Conservation (phyloP, 2,329 filamentous ascomycete genomes). For the Bipolaris oryzae region DNA sequence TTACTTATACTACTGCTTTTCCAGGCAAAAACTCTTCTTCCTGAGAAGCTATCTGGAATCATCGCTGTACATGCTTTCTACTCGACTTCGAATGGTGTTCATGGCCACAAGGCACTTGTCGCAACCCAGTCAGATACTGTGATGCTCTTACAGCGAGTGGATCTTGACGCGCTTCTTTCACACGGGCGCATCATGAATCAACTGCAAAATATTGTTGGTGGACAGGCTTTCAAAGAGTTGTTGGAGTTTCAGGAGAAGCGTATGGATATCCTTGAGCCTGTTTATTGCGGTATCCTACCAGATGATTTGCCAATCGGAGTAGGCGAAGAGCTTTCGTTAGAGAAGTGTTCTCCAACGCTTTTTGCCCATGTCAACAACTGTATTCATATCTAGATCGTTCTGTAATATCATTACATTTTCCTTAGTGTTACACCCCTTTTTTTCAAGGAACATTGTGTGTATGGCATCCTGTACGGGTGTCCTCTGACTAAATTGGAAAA, state of each 20-base stretch:
- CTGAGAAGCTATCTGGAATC: background rate
- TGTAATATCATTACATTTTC: background rate
- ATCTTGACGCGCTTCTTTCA: conserved; percentile 1
- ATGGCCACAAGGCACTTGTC: background rate
- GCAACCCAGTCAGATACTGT: background rate
- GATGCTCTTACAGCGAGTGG: background rate
- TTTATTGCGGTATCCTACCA: background rate
- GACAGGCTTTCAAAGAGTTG: background rate
- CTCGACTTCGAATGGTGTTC: conserved; percentile 2
- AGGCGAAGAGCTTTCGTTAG: background rate
- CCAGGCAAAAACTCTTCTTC: background rate
- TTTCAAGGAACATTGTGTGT: background rate
- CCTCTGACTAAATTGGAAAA: background rate
- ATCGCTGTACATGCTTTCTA: background rate
- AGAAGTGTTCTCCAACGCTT: background rate
- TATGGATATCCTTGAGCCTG: background rate
- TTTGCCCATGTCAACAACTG: background rate
- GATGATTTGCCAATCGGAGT: background rate
- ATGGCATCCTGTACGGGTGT: background rate
- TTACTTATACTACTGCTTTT: background rate
- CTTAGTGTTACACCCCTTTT: background rate
- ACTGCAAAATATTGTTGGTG: background rate
- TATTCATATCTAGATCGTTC: background rate
- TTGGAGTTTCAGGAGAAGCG: background rate
- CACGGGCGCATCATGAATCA: background rate